Conservation (phyloP, 177 flowering plant species). For the Vitis hybrid region DNA sequence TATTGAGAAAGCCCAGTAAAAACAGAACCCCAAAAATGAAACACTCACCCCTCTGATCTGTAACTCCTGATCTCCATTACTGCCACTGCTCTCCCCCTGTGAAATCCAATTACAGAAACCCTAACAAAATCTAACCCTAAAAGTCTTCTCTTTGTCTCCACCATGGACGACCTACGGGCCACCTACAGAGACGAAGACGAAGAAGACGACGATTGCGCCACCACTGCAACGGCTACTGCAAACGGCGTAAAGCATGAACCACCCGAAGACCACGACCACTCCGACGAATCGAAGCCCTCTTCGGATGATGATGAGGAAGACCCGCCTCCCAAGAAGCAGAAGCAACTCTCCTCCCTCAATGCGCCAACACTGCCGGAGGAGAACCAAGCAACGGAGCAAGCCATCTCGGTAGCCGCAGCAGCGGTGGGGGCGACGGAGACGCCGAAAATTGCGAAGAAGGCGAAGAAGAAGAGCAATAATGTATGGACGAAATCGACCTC, state of each 20-base stretch:
- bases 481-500: slow-evolving; percentile 81
- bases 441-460: slow-evolving; percentile 34
- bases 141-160: neutral
- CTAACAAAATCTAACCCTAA: neutral
- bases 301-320: slow-evolving; percentile 36
- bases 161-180: slow-evolving; percentile 44
- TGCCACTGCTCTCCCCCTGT: neutral
- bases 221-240: neutral
- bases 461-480: slow-evolving; percentile 72
- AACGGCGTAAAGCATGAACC: slow-evolving; percentile 19
- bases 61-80: neutral
- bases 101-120: neutral
- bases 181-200: slow-evolving; percentile 52
- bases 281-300: slow-evolving; percentile 20
- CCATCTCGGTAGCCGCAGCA: neutral
- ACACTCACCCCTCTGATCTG: neutral
- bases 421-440: neutral
- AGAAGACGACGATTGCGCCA: slow-evolving; percentile 24
- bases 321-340: slow-evolving; percentile 63
- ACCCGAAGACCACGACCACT: slow-evolving; percentile 24
- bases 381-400: neutral
- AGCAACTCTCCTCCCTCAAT: slow-evolving; percentile 46
- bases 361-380: neutral
- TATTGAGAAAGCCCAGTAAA: too few species aligned
- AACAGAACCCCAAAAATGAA: too few species aligned